A percentile compares a stretch with the other conserved stretches of the same genome.
These are phyloP conservation scores for Anthoceros angustus DNA, from an alignment of 225 moss, liverwort and hornwort species.

Conservation along the genomic window DNA sequence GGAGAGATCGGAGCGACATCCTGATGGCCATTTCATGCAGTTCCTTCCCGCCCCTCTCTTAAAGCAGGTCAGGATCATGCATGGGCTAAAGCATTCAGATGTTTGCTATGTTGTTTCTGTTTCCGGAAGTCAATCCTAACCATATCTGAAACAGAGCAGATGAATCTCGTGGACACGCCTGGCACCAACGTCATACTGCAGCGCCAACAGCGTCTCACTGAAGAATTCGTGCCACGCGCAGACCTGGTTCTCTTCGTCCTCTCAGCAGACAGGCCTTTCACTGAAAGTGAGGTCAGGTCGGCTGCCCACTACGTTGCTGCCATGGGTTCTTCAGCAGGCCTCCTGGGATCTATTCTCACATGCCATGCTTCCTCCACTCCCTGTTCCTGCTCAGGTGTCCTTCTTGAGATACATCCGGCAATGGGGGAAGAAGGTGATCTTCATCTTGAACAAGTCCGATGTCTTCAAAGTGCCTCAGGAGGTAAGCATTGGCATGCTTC, in stretches of 20 bases:
- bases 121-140: neutral
- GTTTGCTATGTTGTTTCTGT: neutral
- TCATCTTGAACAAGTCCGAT: constrained; percentile 87
- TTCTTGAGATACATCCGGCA: constrained; percentile 92
- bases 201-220: constrained; percentile 95
- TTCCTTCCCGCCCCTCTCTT: constrained; percentile 67
- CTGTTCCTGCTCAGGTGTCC: constrained; percentile 28
- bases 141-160: constrained; percentile 55
- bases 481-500: constrained; percentile 21
- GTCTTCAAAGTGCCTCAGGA: constrained; percentile 50
- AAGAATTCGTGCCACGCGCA: constrained; percentile 93
- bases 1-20: constrained; percentile 78
- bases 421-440: constrained; percentile 98
- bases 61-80: constrained; percentile 53
- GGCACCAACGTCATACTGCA: constrained; percentile 98
- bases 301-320: neutral
- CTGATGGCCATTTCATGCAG: constrained; percentile 86
- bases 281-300: constrained; percentile 79
- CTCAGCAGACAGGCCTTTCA: constrained; percentile 82
- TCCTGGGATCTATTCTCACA: neutral
- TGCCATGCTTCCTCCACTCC: neutral
- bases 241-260: constrained; percentile 90
- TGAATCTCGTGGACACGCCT: constrained; percentile 99
- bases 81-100: neutral
- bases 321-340: neutral